These are phyloP conservation scores for Acacia acuminata DNA, from an alignment of 306 rosid species.

Conservation along the genomic window DNA sequence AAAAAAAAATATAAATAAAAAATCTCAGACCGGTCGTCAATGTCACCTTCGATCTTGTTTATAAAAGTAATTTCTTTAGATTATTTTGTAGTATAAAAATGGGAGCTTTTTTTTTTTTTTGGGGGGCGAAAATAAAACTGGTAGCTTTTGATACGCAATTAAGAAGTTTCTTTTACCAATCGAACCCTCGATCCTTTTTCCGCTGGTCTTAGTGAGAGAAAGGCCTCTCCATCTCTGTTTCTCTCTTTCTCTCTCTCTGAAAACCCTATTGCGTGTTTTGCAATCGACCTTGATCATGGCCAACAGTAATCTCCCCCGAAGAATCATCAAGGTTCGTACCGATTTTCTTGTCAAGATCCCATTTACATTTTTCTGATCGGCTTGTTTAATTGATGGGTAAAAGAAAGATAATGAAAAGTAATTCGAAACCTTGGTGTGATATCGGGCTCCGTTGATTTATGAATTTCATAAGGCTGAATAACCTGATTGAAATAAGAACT, in stretches of 20 bases:
- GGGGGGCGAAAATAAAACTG: neutral
- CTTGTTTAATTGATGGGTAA: slow-evolving; percentile 21
- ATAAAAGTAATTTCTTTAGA: neutral
- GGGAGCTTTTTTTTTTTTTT: neutral
- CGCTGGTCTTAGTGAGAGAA: slow-evolving; percentile 23
- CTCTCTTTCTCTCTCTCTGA: slow-evolving; percentile 30
- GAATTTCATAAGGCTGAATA: neutral
- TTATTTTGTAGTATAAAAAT: neutral
- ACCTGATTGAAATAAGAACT: neutral
- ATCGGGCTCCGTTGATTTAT: neutral
- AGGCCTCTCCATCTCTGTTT: neutral
- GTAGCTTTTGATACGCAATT: neutral
- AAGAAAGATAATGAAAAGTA: neutral
- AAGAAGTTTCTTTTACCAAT: neutral
- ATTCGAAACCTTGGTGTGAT: neutral
- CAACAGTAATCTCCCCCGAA: slow-evolving; percentile 89
- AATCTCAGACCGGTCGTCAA: neutral
- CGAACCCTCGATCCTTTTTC: neutral
- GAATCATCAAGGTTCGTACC: slow-evolving; percentile 66
- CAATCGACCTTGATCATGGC: slow-evolving; percentile 74
- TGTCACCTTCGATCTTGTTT: neutral
- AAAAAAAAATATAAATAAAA: too few species aligned
- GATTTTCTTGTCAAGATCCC: slow-evolving; percentile 39
- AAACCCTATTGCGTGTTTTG: slow-evolving; percentile 62
- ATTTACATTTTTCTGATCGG: slow-evolving; percentile 36